Evolutionary conservation across 2,329 filamentous ascomycete species (phyloP).

Genomic region (Cryphonectria naterciae): DNA sequence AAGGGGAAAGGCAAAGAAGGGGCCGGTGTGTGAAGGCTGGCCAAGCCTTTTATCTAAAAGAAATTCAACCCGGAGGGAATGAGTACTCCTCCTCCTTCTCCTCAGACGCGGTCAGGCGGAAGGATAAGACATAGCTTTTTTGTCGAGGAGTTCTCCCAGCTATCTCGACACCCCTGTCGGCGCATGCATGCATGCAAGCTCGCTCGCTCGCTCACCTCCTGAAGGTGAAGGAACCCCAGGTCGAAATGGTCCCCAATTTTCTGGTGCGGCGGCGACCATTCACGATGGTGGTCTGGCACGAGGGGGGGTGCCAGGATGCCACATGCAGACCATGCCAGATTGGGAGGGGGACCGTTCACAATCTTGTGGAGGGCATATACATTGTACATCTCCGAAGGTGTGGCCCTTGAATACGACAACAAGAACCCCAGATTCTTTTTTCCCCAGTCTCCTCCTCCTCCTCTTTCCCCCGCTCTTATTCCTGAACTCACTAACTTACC

Average conservation of each 20-base stretch:
- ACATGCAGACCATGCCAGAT: slow-evolving; percentile 17
- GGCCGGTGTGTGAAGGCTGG: background rate
- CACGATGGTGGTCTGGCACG: slow-evolving; percentile 8
- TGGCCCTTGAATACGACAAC: background rate
- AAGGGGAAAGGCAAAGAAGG: background rate
- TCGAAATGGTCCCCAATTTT: slow-evolving; percentile 16
- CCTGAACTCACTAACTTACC: background rate
- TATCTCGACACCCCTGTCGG: slow-evolving; percentile 7
- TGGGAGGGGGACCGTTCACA: background rate
- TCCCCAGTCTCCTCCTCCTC: background rate
- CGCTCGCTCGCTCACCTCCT: background rate
- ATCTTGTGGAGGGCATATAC: background rate
- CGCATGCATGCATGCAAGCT: background rate
- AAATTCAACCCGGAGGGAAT: background rate
- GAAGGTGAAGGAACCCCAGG: background rate
- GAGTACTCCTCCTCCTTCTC: background rate
- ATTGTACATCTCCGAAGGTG: background rate
- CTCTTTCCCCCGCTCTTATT: background rate
- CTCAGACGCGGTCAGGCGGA: slow-evolving; percentile 3
- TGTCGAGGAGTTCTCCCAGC: background rate
- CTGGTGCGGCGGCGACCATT: slow-evolving; percentile 5
- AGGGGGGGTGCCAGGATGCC: slow-evolving; percentile 1
- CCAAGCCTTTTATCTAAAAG: slow-evolving; percentile 21
- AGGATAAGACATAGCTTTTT: background rate
- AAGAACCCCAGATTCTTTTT: slow-evolving; percentile 7